Percentiles rank a stretch among this genome's conserved stretches.
These are phyloP conservation scores for Trichoderma sp. DNA, from an alignment of 2,329 filamentous ascomycete genomes.

Conservation along the genomic window DNA sequence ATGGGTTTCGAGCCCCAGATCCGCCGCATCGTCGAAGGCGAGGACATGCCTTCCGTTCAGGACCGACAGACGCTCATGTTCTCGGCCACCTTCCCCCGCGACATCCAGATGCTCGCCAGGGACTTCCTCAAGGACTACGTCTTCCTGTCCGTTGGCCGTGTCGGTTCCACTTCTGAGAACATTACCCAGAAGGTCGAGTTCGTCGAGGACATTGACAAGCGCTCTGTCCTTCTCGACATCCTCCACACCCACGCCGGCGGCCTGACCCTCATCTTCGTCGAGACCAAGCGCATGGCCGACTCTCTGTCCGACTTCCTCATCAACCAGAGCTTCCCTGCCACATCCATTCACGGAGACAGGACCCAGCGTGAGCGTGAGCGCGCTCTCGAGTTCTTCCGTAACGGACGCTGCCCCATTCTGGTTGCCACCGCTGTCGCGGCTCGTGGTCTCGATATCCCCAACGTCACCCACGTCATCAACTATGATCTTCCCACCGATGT, in stretches of 20 bases:
- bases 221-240: slow-evolving; percentile 94
- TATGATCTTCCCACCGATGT: slow-evolving; percentile 99
- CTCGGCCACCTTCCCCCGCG: slow-evolving; percentile 96
- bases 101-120: slow-evolving; percentile 98
- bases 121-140: slow-evolving; percentile 99
- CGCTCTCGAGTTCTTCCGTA: slow-evolving; percentile 96
- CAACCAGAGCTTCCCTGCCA: slow-evolving; percentile 97
- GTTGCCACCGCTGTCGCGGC: slow-evolving; percentile 97
- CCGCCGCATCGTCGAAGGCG: slow-evolving; percentile 94
- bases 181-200: slow-evolving; percentile 99
- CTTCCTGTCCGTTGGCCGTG: slow-evolving; percentile 97
- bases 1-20: slow-evolving; percentile 99
- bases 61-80: slow-evolving; percentile 99
- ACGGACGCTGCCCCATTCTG: slow-evolving; percentile 90
- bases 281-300: slow-evolving; percentile 99
- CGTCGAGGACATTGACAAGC: slow-evolving; percentile 95
- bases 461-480: slow-evolving; percentile 97
- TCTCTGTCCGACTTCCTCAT: slow-evolving; percentile 97
- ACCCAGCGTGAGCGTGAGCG: slow-evolving; percentile 99
- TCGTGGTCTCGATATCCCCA: slow-evolving; percentile 87
- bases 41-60: slow-evolving; percentile 89
- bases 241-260: slow-evolving; percentile 90
- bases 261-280: slow-evolving; percentile 95
- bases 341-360: slow-evolving; percentile 97
- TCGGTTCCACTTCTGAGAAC: slow-evolving; percentile 99